Evolutionary conservation across 2,329 filamentous ascomycete genomes (phyloP), one percentile per base, ranked within the genome.

Genomic region (Acrocalymma vagum): DNA sequence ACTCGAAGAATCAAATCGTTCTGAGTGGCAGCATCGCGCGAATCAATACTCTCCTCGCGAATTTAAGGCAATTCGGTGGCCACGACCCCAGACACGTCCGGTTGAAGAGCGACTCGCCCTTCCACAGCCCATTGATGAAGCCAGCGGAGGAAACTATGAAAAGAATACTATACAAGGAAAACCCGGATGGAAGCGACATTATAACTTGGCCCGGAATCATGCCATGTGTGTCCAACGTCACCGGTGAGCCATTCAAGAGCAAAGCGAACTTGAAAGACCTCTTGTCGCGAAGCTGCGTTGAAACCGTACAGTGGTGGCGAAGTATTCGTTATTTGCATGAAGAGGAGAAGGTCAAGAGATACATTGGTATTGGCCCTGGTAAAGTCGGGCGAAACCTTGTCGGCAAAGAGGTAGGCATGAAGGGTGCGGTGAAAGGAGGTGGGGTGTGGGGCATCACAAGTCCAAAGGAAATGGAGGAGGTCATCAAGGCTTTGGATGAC

Each of bases 1-100:
- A 97, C 74, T 90, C 86, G 68, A 94, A 91, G 74, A 96, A 96
- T 66, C 93, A 97, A 73, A 95, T 97, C 59, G 93, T 96, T 35
- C 78, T 97, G 36, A 94, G 88, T 63, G 93, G 93, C 23, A 93
- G 85, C 69, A 86, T 96, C 37, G 85, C 86, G 58, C 81, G 85
- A 55, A 96, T 96, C 68, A 85, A 84, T 60, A 86, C 85, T 41
- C 82, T 96, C 13, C 76, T 96, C 37, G 85, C 88, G 9, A 91
- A 96, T 65, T 79, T 97, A 42, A 79, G 91, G 35, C 90, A 95
- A 65, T 96, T 96, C 65, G 83, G 90, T 8, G 92, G 92, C 9
- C 91, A 96, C 66, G 93, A 96, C 69, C 92, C 93, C 4, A 80
- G 93, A 37, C 89, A 90, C 9, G 91, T 97, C 30, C 79, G 88